Conservation (phyloP, 177 flowering plant genomes). For the Vitis hybrid region DNA sequence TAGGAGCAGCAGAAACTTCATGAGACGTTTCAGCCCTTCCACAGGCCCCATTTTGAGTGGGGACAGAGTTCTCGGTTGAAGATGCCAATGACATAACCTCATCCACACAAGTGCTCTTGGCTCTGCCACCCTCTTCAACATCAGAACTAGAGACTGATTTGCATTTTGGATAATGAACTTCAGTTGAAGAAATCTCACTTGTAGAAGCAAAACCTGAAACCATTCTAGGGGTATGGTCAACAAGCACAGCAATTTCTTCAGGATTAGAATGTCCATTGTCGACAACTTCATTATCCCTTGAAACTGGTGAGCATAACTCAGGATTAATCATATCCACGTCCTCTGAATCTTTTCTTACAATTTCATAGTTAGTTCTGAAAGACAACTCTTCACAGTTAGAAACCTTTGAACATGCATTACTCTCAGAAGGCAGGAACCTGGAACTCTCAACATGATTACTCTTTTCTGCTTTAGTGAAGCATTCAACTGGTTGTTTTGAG, state of each 20-base stretch:
- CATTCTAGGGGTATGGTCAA: slow-evolving; percentile 5
- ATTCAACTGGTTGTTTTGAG: slow-evolving; percentile 12
- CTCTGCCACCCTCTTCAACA: slow-evolving; percentile 15
- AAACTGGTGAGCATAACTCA: slow-evolving; percentile 2
- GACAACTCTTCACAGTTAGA: slow-evolving; percentile 9
- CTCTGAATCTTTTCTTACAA: background rate
- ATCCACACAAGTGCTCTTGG: background rate
- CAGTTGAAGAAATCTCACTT: slow-evolving; percentile 1
- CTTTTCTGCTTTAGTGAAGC: slow-evolving; percentile 1
- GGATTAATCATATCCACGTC: slow-evolving; percentile 13
- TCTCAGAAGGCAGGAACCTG: slow-evolving; percentile 14
- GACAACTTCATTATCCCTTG: slow-evolving; percentile 4
- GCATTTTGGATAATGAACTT: slow-evolving; percentile 6
- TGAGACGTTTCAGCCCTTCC: slow-evolving; percentile 13
- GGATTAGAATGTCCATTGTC: slow-evolving; percentile 9
- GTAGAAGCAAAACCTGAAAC: slow-evolving; percentile 2
- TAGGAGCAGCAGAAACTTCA: background rate
- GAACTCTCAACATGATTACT: slow-evolving; percentile 5
- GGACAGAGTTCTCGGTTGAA: slow-evolving; percentile 5
- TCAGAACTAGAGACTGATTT: slow-evolving; percentile 12
- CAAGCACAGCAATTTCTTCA: slow-evolving; percentile 11
- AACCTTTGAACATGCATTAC: slow-evolving; percentile 5
- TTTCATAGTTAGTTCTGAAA: slow-evolving; percentile 1
- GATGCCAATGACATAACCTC: slow-evolving; percentile 1
- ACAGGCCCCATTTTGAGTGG: slow-evolving; percentile 10